Base-by-base conservation (phyloP, 2,329 filamentous ascomycete species). In the Monilinia fructicola region DNA sequence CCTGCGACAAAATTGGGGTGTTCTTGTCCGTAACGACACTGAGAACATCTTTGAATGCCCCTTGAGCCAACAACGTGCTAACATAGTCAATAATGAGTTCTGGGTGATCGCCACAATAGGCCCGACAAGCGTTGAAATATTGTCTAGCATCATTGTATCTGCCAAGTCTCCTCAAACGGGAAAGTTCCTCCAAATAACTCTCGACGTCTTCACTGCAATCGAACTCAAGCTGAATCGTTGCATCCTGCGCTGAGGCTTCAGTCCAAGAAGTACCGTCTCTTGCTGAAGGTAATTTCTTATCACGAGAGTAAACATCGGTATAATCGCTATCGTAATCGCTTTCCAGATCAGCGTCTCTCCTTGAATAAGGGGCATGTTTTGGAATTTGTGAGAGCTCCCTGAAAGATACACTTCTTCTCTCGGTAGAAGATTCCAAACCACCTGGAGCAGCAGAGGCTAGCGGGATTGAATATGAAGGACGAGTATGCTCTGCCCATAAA, bases 91-190 rank as follows among this genome's bases (percentile, higher is more conserved):
- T 23, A 2, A 55, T 26, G 11, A 55, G n/a, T 40, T 55, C 54
- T 0, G 54, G 54, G 26, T 55, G 54, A 40, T 55, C n/a, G 54
- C 54, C 6, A 40, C 54, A 55, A 16, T 55, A 55, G 21, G 7
- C 2, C 2, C 12, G 12, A 12, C 38, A 56, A 56, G 35, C 2
- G 2, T 42, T 16, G 31, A 52, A 62, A n/a, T 62, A 62, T 38
- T 11, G 31, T 40, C 35, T 52, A 38, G 59, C 59, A 18, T 35
- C 59, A 40, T 62, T 11, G 9, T 21, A 52, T 5, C 48, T 48
- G n/a, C 59, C 46, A 18, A 52, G 23, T 62, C 59, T 38, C 18
- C 21, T 52, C 5, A 62, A 21, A 62, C 46, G 46, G 4, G 59
- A 62, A 28, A 62, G 48, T 46, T 46, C 44, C 21, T 46, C 44